Evolutionary conservation across 805 yeast genomes (phyloP).

Genomic region (Yamadazyma scolyti): DNA sequence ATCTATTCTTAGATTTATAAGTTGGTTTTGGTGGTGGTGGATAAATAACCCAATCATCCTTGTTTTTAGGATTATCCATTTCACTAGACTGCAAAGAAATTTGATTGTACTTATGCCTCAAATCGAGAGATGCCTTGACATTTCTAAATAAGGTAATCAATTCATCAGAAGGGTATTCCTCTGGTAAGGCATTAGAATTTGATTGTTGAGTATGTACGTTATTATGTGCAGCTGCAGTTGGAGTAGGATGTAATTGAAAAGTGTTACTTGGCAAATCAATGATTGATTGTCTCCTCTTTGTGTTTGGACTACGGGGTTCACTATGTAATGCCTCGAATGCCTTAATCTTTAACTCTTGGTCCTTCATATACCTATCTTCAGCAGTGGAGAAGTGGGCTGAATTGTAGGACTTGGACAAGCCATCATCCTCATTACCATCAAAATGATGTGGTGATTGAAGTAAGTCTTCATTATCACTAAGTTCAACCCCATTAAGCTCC

Average conservation of each 20-base stretch:
- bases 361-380: conserved; percentile 61
- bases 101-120: conserved; percentile 73
- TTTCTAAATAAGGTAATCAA: conserved; percentile 59
- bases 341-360: conserved; percentile 62
- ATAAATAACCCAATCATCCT: conserved; percentile 68
- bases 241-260: conserved; percentile 12
- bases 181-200: conserved; percentile 19
- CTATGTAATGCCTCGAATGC: conserved; percentile 49
- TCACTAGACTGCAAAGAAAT: conserved; percentile 66
- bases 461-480: not conserved
- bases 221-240: conserved; percentile 12
- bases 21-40: conserved; percentile 95
- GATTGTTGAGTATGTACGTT: conserved; percentile 7
- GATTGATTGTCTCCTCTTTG: conserved; percentile 33
- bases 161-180: conserved; percentile 65
- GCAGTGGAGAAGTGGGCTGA: conserved; percentile 61
- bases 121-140: conserved; percentile 61
- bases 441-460: conserved; percentile 4
- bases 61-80: conserved; percentile 80
- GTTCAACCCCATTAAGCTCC: too few species aligned
- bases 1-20: conserved; percentile 55
- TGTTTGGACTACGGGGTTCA: conserved; percentile 8
- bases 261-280: conserved; percentile 31
- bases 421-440: conserved; percentile 20
- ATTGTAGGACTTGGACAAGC: conserved; percentile 25